Conservation (phyloP, 1,139 yeast species). For the Geotrichum citri-aurantii region DNA sequence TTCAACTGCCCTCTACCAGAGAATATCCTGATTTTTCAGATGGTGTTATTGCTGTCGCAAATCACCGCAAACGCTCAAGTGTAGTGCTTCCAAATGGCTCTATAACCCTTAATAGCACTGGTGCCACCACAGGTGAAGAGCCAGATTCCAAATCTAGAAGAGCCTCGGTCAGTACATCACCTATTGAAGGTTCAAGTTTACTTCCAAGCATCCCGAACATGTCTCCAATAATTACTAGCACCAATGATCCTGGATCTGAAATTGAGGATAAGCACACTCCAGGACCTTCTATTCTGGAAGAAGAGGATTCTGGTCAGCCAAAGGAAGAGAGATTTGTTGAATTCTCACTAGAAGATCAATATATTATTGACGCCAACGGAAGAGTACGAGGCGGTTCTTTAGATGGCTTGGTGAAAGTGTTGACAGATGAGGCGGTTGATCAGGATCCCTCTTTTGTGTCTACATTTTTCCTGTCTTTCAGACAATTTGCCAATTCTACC, state of each 20-base stretch:
- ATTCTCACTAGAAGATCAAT: slow-evolving; percentile 29
- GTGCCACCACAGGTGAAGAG: background rate
- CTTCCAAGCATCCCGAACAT: slow-evolving; percentile 1
- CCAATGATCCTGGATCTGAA: background rate
- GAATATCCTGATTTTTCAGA: slow-evolving; percentile 71
- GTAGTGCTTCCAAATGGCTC: slow-evolving; percentile 3
- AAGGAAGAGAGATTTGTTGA: slow-evolving; percentile 8
- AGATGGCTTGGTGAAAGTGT: slow-evolving; percentile 61
- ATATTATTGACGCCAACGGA: slow-evolving; percentile 44
- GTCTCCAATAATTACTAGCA: background rate
- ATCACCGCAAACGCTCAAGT: slow-evolving; percentile 9
- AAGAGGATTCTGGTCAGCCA: slow-evolving; percentile 2
- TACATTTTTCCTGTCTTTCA: slow-evolving; percentile 74
- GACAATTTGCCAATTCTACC: slow-evolving; percentile 64
- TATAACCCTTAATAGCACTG: background rate
- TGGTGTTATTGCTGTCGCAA: slow-evolving; percentile 44
- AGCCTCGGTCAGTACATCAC: background rate
- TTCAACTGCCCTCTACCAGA: slow-evolving; percentile 57
- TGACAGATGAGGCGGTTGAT: slow-evolving; percentile 61
- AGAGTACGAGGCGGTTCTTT: slow-evolving; percentile 72
- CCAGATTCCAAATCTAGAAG: background rate
- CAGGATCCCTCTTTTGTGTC: slow-evolving; percentile 68
- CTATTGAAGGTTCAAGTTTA: background rate
- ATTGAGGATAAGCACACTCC: background rate
- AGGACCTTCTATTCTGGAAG: slow-evolving; percentile 7